Evolutionary conservation across 2,329 filamentous ascomycete genomes (phyloP).

Genomic region (Phoma sp.): DNA sequence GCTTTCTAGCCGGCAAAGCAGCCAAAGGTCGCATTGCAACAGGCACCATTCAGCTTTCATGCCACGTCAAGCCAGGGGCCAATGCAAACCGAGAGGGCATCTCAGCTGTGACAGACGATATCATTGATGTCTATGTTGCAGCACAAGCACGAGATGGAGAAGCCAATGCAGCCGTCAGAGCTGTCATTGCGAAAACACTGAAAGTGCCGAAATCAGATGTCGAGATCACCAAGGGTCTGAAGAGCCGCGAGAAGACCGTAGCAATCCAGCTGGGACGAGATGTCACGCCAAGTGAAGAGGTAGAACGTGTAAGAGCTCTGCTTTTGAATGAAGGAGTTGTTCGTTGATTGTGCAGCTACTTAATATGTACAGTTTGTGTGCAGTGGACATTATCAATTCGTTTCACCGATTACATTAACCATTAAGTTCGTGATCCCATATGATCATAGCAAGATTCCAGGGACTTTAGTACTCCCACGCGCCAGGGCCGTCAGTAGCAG

Average conservation of each 20-base stretch:
- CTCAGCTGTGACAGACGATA: slow-evolving; percentile 59
- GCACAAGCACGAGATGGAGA: slow-evolving; percentile 71
- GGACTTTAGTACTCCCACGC: slow-evolving; percentile 47
- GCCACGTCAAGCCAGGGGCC: slow-evolving; percentile 71
- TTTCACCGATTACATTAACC: slow-evolving; percentile 10
- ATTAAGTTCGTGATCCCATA: slow-evolving; percentile 9
- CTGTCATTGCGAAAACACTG: slow-evolving; percentile 67
- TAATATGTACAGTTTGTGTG: slow-evolving; percentile 6
- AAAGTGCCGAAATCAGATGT: slow-evolving; percentile 68
- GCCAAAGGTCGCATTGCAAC: slow-evolving; percentile 16
- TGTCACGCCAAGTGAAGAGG: slow-evolving; percentile 30
- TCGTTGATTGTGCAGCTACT: slow-evolving; percentile 9
- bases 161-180: slow-evolving; percentile 70
- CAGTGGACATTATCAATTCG: not conserved
- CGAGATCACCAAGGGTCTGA: slow-evolving; percentile 66
- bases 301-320: slow-evolving; percentile 33
- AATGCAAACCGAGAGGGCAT: slow-evolving; percentile 68
- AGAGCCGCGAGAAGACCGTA: slow-evolving; percentile 67
- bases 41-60: slow-evolving; percentile 61
- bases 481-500: slow-evolving; percentile 29
- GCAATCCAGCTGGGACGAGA: slow-evolving; percentile 19
- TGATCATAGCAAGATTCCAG: slow-evolving; percentile 6
- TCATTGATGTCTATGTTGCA: slow-evolving; percentile 69
- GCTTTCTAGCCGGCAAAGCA: slow-evolving; percentile 35
- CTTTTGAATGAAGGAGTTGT: slow-evolving; percentile 27